Percentiles rank a stretch among this genome's conserved stretches.
Evolutionary conservation across 176 grass and related monocot species (phyloP).

Genomic region (Avena atlantica): DNA sequence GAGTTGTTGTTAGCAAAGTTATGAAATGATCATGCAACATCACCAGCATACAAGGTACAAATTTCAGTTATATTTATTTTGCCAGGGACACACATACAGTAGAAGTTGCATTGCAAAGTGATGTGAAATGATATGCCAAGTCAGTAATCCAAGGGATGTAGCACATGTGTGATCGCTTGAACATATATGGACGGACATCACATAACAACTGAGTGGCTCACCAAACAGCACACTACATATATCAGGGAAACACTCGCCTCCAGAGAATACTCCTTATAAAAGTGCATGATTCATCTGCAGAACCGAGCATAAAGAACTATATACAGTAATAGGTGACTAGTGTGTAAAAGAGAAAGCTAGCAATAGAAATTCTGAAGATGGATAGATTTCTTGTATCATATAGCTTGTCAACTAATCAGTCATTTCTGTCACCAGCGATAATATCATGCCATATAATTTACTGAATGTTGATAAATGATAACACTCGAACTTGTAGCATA

Average conservation of each 20-base stretch:
- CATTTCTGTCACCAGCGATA: constrained; percentile 23
- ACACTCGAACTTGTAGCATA: constrained; percentile 40
- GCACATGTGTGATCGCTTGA: too few relatives aligned
- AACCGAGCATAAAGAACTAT: background rate
- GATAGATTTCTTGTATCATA: background rate
- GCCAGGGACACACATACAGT: background rate
- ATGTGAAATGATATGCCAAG: background rate
- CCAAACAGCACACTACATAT: background rate
- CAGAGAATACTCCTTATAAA: background rate
- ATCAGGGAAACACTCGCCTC: background rate
- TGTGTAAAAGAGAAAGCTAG: too few relatives aligned
- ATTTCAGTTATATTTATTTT: background rate
- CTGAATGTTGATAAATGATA: background rate
- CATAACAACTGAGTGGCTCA: background rate
- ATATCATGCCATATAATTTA: constrained; percentile 23
- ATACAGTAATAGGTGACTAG: background rate
- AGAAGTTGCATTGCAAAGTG: background rate
- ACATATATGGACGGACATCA: background rate
- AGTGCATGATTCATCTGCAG: background rate
- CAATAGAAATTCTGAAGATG: background rate
- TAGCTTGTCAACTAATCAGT: background rate
- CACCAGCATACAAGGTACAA: background rate
- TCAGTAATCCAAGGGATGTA: background rate
- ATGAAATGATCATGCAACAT: background rate
- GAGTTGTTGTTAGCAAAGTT: background rate